Percentiles rank a stretch among this genome's conserved stretches.
phyloP scores from a whole-genome alignment of 441 rosid genomes.

The Populus hybrid region DNA sequence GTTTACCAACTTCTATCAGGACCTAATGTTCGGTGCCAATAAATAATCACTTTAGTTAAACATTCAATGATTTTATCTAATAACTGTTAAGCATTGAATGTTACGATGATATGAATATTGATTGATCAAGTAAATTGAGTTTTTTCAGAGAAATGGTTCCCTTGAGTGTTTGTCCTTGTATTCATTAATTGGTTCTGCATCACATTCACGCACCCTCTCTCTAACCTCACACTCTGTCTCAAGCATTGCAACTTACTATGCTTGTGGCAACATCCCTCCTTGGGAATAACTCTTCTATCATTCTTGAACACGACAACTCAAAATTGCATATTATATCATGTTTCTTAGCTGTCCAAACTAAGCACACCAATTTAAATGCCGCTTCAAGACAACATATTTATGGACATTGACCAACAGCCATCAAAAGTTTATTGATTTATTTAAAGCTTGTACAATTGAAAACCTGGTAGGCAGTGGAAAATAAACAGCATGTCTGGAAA shows the following conservation, averaged over 20 bases:
- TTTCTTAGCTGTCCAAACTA: background rate
- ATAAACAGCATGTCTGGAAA: slow-evolving; percentile 3
- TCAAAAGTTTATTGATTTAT: background rate
- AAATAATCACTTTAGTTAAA: background rate
- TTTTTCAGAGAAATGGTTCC: background rate
- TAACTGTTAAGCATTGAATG: background rate
- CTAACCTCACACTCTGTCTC: background rate
- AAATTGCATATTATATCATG: background rate
- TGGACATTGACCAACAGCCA: background rate
- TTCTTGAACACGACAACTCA: background rate
- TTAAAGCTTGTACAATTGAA: background rate
- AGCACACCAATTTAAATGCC: background rate
- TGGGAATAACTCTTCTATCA: background rate
- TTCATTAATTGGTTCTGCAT: background rate
- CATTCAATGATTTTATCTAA: background rate
- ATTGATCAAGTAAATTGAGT: background rate
- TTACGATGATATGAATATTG: background rate
- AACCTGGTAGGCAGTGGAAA: background rate
- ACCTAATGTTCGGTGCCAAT: background rate
- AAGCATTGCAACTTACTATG: no score
- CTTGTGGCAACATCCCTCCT: no score
- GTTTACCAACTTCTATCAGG: background rate
- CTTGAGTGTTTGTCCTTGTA: background rate
- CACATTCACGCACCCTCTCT: background rate
- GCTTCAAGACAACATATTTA: background rate